phyloP scores from a whole-genome alignment of 306 rosid species.

The Sesbania bispinosa region DNA sequence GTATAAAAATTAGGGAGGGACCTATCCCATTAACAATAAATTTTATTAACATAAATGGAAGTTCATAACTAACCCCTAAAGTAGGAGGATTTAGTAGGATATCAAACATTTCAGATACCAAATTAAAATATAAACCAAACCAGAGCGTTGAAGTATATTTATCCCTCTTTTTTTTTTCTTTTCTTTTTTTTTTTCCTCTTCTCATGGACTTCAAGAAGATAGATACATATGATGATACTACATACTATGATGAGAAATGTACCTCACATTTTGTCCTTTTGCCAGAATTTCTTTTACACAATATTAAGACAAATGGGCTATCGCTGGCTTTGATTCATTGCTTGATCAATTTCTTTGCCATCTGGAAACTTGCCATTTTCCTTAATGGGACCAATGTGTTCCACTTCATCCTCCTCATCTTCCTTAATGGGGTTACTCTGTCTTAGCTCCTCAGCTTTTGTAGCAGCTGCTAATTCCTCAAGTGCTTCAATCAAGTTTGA shows the following conservation, averaged over 20 bases:
- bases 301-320: not conserved
- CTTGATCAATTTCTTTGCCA: conserved; percentile 12
- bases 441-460: conserved; percentile 33
- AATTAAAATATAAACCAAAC: not conserved
- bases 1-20: not conserved
- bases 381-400: conserved; percentile 21
- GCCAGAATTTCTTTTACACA: conserved; percentile 8
- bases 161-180: not conserved
- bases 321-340: conserved; percentile 3
- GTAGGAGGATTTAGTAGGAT: conserved; percentile 5
- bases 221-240: conserved; percentile 18
- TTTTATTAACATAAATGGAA: not conserved
- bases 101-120: not conserved
- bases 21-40: conserved; percentile 7
- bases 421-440: conserved; percentile 29
- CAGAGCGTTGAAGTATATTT: not conserved
- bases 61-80: conserved; percentile 23
- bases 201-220: not conserved
- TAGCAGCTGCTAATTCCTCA: conserved; percentile 34
- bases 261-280: not conserved
- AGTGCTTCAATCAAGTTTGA: conserved; percentile 56
- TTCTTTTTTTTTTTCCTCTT: not conserved
- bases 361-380: conserved; percentile 29
- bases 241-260: conserved; percentile 19
- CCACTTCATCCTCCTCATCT: conserved; percentile 25